Conservation (phyloP, 371 early-diverging fungal genomes). For the Mucor ambiguus region DNA sequence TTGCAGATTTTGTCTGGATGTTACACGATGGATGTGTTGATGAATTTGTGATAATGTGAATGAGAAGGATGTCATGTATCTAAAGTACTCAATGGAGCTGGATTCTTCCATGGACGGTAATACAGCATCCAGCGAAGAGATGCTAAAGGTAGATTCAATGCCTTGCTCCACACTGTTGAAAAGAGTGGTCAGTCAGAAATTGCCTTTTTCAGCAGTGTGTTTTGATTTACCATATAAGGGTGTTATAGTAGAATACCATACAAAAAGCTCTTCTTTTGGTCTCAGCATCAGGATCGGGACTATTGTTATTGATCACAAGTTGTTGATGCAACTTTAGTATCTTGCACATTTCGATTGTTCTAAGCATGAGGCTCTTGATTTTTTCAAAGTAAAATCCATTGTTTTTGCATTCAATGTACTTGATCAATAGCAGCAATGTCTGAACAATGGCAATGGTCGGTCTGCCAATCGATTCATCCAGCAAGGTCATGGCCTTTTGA, state of each 20-base stretch:
- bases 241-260: slow-evolving; percentile 44
- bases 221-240: slow-evolving; percentile 33
- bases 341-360: slow-evolving; percentile 25
- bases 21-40: slow-evolving; percentile 30
- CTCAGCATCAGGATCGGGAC: slow-evolving; percentile 23
- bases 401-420: slow-evolving; percentile 62
- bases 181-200: neutral
- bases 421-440: slow-evolving; percentile 69
- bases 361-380: slow-evolving; percentile 21
- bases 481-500: slow-evolving; percentile 43
- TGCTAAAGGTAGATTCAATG: slow-evolving; percentile 14
- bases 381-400: slow-evolving; percentile 21
- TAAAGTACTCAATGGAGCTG: slow-evolving; percentile 14
- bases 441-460: slow-evolving; percentile 69
- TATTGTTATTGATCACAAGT: slow-evolving; percentile 3
- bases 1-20: slow-evolving; percentile 37
- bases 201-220: slow-evolving; percentile 18
- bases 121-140: neutral
- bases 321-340: slow-evolving; percentile 23
- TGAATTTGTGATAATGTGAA: slow-evolving; percentile 39
- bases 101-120: neutral
- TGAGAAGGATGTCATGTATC: slow-evolving; percentile 24
- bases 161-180: slow-evolving; percentile 26
- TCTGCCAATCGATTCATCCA: slow-evolving; percentile 70
- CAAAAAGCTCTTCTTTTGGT: slow-evolving; percentile 46